Evolutionary conservation across 805 yeast species (phyloP).

Genomic region (Nakazawaea laoshanensis): DNA sequence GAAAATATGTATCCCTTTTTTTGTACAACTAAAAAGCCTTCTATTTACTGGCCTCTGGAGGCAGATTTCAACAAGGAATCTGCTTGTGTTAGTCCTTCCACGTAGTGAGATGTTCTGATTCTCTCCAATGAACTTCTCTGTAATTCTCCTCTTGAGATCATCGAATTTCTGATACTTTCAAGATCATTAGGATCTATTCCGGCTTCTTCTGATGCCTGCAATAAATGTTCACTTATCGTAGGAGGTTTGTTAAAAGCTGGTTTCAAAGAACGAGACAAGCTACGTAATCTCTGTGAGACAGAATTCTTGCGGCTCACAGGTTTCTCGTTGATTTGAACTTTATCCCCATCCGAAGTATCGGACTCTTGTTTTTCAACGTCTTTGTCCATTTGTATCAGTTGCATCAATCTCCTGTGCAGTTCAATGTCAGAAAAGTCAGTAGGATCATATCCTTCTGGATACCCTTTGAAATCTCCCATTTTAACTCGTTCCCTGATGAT

Average conservation of each 20-base stretch:
- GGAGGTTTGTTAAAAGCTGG: slow-evolving; percentile 1
- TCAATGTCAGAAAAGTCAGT: slow-evolving; percentile 28
- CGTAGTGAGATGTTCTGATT: slow-evolving; percentile 34
- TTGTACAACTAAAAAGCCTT: too few relatives aligned
- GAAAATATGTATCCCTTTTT: too few relatives aligned
- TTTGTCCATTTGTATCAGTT: not conserved
- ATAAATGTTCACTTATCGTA: not conserved
- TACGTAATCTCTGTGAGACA: slow-evolving; percentile 5
- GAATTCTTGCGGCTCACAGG: slow-evolving; percentile 1
- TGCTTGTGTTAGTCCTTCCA: slow-evolving; percentile 42
- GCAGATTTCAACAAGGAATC: slow-evolving; percentile 38
- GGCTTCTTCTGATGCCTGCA: not conserved
- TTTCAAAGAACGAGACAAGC: slow-evolving; percentile 7
- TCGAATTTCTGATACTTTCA: slow-evolving; percentile 11
- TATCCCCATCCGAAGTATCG: slow-evolving; percentile 3
- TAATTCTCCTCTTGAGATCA: slow-evolving; percentile 13
- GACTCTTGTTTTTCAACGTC: slow-evolving; percentile 3
- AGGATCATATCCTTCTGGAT: slow-evolving; percentile 45
- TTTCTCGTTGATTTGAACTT: not conserved
- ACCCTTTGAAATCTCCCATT: slow-evolving; percentile 41
- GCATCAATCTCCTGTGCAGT: slow-evolving; percentile 11
- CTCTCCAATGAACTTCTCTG: slow-evolving; percentile 27
- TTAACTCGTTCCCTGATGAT: slow-evolving; percentile 56
- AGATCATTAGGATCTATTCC: slow-evolving; percentile 6
- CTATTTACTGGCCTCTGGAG: too few relatives aligned